Base-by-base conservation (phyloP, 1,139 yeast species). In the Candida albicans region DNA sequence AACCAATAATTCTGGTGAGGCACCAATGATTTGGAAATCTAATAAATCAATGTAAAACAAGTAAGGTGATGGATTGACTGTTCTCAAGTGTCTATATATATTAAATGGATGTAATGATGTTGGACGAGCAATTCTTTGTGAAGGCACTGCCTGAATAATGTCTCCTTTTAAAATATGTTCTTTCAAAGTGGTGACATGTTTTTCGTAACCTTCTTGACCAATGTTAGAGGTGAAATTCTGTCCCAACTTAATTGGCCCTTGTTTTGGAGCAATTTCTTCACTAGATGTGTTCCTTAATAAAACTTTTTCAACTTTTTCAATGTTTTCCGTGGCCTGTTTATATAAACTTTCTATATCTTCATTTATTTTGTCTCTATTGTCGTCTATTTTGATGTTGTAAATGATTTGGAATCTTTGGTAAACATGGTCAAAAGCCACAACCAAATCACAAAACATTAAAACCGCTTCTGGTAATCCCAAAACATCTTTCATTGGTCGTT, bases 31-130 rank as follows among this genome's bases (percentile, higher is more conserved):
- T 64, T 91, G 96, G 71, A 93, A 93, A 54, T 89, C 97, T 46
- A 87, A 62, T 58, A 87, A 85, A 64, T 93, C 98, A 52, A 93
- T 84, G 67, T 90, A 93, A 63, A 93, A 93, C 73, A 93, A 77
- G 65, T 93, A 93, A 30, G 99, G 99, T 1, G 97, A 89, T 5
- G 99, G 99, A 66, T 95, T 93, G 42, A 95, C 97, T 0, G 96
- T 86, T 61, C 99, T 80, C 56, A 93, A 75, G 59, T 93, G 97
- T 54, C 96, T 84, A 67, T 91, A 95, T 40, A 95, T 87, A 68
- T 93, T 93, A 78, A 93, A 93, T 2, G 99, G 98, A 62, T 93
- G 98, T 55, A 93, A 74, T 5, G 91, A 82, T 0, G 99, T 93
- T 32, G 96, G 96, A 64, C 97, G 83, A 5, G 96, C 90, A 27